Base-by-base conservation (phyloP, 257 asterid genomes). In the Lycium barbarum region DNA sequence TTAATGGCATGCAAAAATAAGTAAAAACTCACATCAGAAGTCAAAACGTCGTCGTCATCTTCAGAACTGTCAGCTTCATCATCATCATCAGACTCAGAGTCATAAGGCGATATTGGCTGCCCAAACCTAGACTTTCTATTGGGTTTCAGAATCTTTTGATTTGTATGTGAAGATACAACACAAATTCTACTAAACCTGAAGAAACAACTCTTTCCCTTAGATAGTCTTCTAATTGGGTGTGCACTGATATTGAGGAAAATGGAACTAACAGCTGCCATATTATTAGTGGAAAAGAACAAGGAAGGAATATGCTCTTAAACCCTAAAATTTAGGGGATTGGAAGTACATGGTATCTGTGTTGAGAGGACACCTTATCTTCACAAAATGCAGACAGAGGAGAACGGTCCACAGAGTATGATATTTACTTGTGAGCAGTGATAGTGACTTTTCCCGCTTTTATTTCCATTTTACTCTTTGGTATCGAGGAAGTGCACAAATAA, bases 101-200 rank as follows among this genome's bases (percentile, higher is more conserved):
- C 93, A 79, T 94, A 92, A 63, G 95, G 91, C 11, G 98, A 95
- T 79, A 92, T 88, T 0, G 89, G 86, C 35, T 88, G 92, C 22
- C 95, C 98, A 80, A 87, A 82, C 90, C 93, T 88, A 79, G 98
- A 91, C 88, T 90, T 94, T 79, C 93, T 93, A n/a, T 94, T 95
- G 84, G 93, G 84, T 91, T 94, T 94, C 85, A 94, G 84, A 87
- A 94, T 91, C 89, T 88, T 95, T 7, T 92, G 92, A 85, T 90
- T 94, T 80, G 99, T 92, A 84, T 95, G 98, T 20, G 98, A 92
- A 7, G 98, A 93, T 53, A 87, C 87, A 26, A 93, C 95, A 1
- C 85, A 87, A 9, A 89, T 74, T 70, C 66, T 85, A 80, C 17
- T 40, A 26, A 45, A 20, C 58, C 18, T 62, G 74, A 66, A 81